A percentile compares a stretch with the other conserved stretches of the same genome.
Conservation (phyloP, 768 basidiomycete genomes). For the Punctularia strigosozonata region DNA sequence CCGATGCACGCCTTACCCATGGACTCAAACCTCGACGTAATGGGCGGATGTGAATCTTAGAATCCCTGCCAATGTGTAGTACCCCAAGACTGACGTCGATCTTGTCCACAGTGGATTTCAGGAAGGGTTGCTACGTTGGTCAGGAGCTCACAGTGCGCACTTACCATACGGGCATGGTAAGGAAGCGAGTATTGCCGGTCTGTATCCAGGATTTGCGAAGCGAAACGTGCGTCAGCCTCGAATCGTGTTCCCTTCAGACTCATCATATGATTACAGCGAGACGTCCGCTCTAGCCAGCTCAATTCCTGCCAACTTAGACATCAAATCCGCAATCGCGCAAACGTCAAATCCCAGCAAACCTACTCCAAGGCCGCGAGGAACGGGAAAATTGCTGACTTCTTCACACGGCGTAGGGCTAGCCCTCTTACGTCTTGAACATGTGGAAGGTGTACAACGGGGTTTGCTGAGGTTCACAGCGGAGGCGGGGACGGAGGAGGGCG, state of each 20-base stretch:
- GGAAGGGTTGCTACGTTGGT: slow-evolving; percentile 96
- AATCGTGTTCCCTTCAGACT: neutral
- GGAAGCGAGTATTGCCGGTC: slow-evolving; percentile 88
- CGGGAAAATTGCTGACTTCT: slow-evolving; percentile 64
- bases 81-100: slow-evolving; percentile 6
- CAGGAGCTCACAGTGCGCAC: slow-evolving; percentile 96
- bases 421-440: slow-evolving; percentile 70
- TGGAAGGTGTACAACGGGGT: slow-evolving; percentile 40
- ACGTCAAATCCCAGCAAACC: slow-evolving; percentile 15
- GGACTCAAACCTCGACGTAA: slow-evolving; percentile 89
- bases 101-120: slow-evolving; percentile 72
- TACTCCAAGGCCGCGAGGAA: slow-evolving; percentile 51
- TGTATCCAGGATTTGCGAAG: slow-evolving; percentile 32
- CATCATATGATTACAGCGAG: neutral
- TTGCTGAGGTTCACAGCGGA: slow-evolving; percentile 27
- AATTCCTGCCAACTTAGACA: slow-evolving; percentile 12
- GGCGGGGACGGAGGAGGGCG: slow-evolving; percentile 17
- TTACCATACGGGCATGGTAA: slow-evolving; percentile 84
- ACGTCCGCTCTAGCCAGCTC: neutral
- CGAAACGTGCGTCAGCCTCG: slow-evolving; percentile 18
- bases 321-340: slow-evolving; percentile 16
- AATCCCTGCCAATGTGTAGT: neutral
- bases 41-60: slow-evolving; percentile 71
- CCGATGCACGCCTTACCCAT: slow-evolving; percentile 80
- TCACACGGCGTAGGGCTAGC: slow-evolving; percentile 57